Conservation (phyloP, 306 rosid species). For the Biancaea sappan region DNA sequence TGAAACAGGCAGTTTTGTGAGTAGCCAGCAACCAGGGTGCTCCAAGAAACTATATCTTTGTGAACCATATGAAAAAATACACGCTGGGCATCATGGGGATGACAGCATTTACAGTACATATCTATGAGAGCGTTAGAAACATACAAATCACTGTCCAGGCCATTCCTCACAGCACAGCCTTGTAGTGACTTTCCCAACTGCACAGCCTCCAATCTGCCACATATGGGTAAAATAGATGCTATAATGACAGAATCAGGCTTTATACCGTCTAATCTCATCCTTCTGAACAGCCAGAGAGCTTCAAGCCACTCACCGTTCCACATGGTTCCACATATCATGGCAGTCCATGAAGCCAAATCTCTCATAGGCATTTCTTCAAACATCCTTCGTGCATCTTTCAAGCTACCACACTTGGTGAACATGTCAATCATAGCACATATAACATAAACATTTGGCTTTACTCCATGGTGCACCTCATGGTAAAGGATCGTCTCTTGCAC, state of each 20-base stretch:
- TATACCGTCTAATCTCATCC: constrained; percentile 43
- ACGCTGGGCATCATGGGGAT: constrained; percentile 34
- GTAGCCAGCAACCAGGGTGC: constrained; percentile 50
- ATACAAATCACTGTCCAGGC: constrained; percentile 46
- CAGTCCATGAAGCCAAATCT: constrained; percentile 57
- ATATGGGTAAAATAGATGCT: constrained; percentile 38
- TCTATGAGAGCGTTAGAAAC: constrained; percentile 48
- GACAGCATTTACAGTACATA: constrained; percentile 53
- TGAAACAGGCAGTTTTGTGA: constrained; percentile 40
- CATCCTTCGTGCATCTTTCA: constrained; percentile 42
- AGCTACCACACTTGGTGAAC: constrained; percentile 48
- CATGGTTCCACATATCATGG: constrained; percentile 43
- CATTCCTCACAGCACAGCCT: constrained; percentile 47
- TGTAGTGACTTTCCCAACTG: constrained; percentile 48
- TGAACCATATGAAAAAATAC: constrained; percentile 38
- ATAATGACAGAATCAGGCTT: constrained; percentile 47
- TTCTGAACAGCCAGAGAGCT: constrained; percentile 41
- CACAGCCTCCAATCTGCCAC: constrained; percentile 46
- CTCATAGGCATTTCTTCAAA: constrained; percentile 50
- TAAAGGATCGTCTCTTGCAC: constrained; percentile 16
- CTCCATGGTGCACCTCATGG: not conserved
- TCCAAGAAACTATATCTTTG: constrained; percentile 50
- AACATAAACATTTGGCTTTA: constrained; percentile 39
- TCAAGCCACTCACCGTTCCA: constrained; percentile 41
- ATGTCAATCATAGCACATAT: constrained; percentile 47